Evolutionary conservation across 495 filamentous ascomycete genomes (phyloP), one percentile per base, ranked within the genome.

Genomic region (Aspergillus sparsus): DNA sequence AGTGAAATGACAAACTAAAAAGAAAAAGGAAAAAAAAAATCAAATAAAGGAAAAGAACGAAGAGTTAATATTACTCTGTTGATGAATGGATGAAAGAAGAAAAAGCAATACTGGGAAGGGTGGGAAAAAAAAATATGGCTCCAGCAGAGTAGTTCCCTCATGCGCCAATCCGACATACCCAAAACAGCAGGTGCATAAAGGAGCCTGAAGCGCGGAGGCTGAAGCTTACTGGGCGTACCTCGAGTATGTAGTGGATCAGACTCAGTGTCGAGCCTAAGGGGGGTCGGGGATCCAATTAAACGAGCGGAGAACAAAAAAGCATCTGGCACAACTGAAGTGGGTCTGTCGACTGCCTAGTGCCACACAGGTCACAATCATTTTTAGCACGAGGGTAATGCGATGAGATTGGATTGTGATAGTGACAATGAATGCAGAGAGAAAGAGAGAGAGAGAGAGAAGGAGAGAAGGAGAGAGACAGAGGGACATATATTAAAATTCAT

Each of bases 161-260:
- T 13, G 34, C 5, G 37, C 34, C 35, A 44, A 34, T 49, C 51
- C 58, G 53, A 57, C 46, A 57, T 62, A 49, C 60, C 54, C 12
- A 46, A 62, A 62, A 35, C 49, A 53, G 60, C 49, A 60, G 58
- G 58, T 60, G 50, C 50, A 13, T 21, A 31, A n/a, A 51, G 49
- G 31, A 15, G 45, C n/a, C 21, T 41, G 9, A n/a, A 41, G 37
- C 37, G 2, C 2, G 37, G 21, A 27, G 21, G 21, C 21, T 27
- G 21, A 27, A 27, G 21, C 21, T 27, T 27, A 27, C 21, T 27
- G 21, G 21, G 21, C 21, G 21, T 27, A 27, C 1, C 21, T 27
- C 21, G 21, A 27, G 3, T 1, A 27, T 27, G 21, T 27, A 27
- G 21, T 27, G 21, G 21, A 27, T 3, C 21, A 27, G 21, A 27